phyloP scores from a whole-genome alignment of 106 monocot genomes.

The Apostasia shenzhenica region DNA sequence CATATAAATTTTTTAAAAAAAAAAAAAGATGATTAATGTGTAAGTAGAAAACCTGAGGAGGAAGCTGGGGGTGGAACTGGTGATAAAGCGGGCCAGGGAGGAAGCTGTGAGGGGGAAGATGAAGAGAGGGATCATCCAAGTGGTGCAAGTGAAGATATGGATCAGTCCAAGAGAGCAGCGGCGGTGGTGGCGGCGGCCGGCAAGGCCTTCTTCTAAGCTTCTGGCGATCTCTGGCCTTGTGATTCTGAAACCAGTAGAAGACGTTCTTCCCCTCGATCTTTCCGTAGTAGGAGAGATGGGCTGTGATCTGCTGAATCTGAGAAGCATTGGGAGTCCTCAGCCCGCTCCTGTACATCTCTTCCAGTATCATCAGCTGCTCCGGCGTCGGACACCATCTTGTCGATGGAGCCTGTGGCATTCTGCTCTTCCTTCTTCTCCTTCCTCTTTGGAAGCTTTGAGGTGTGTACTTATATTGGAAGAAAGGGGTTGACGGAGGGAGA shows the following conservation, averaged over 20 bases:
- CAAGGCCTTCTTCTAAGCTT: constrained; percentile 30
- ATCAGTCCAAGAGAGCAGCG: no score
- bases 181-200: constrained; percentile 11
- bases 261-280: constrained; percentile 23
- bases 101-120: no score
- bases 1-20: no score
- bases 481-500: neutral
- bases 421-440: neutral
- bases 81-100: no score
- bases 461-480: neutral
- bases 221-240: constrained; percentile 59
- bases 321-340: constrained; percentile 42
- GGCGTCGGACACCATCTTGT: constrained; percentile 61
- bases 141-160: no score
- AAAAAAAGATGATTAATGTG: no score
- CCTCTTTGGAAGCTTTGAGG: neutral
- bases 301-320: constrained; percentile 54
- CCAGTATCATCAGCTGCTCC: constrained; percentile 61
- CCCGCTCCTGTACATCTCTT: constrained; percentile 56
- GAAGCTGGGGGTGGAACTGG: no score
- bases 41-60: no score
- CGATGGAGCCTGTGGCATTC: constrained; percentile 53
- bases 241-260: constrained; percentile 60
- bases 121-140: no score
- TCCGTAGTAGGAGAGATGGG: constrained; percentile 46